phyloP scores from a whole-genome alignment of 1,139 yeast genomes.

The Candida frijolesensis region DNA sequence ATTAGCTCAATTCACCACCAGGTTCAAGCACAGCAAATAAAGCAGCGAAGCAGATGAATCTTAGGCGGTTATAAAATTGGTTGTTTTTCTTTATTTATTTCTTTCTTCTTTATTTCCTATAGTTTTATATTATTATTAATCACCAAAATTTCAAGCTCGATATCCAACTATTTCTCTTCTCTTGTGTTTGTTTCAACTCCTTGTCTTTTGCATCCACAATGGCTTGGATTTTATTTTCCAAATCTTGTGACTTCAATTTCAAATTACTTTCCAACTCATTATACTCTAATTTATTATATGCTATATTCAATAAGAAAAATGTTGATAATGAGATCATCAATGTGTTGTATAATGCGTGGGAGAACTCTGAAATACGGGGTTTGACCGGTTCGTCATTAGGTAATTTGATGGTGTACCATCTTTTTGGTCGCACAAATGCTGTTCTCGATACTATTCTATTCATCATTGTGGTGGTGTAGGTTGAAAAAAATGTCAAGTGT shows the following conservation, averaged over 20 bases:
- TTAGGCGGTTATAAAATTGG: too few species aligned
- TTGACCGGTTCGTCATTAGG: slow-evolving; percentile 18
- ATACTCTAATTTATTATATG: slow-evolving; percentile 37
- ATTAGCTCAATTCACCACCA: slow-evolving; percentile 45
- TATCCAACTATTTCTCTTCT: slow-evolving; percentile 21
- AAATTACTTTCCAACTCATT: slow-evolving; percentile 30
- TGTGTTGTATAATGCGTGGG: slow-evolving; percentile 40
- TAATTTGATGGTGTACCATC: slow-evolving; percentile 9
- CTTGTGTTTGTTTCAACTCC: slow-evolving; percentile 16
- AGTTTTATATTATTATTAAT: slow-evolving; percentile 7
- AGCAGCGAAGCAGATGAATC: too few species aligned
- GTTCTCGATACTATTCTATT: slow-evolving; percentile 1
- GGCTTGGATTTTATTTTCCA: slow-evolving; percentile 35
- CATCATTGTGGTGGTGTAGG: neutral
- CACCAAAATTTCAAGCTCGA: slow-evolving; percentile 24
- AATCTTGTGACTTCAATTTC: slow-evolving; percentile 23
- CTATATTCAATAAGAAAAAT: slow-evolving; percentile 38
- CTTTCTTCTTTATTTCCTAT: neutral
- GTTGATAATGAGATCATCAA: slow-evolving; percentile 45
- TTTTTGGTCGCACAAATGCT: neutral
- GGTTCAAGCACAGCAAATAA: slow-evolving; percentile 23
- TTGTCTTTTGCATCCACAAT: slow-evolving; percentile 33
- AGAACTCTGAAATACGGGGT: slow-evolving; percentile 42
- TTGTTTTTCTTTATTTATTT: slow-evolving; percentile 1
- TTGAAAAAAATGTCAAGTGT: neutral